phyloP scores from a whole-genome alignment of 1,284 basidiomycete genomes.

The Leccinum glutinopallens region DNA sequence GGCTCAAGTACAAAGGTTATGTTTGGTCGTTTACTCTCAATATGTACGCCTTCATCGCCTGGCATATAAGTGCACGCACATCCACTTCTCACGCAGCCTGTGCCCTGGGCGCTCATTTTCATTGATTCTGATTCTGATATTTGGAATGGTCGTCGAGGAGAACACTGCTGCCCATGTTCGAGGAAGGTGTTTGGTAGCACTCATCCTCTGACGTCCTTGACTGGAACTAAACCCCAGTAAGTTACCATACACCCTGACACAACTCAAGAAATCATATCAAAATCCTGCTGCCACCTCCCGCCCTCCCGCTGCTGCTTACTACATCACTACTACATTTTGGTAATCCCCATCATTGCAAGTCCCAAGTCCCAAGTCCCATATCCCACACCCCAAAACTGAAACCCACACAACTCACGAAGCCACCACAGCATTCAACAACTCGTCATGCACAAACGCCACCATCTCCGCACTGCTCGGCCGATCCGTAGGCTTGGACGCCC shows the following conservation, averaged over 20 bases:
- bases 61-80: neutral
- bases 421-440: slow-evolving; percentile 15
- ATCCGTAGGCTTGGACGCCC: slow-evolving; percentile 16
- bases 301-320: neutral
- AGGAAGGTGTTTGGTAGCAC: too few species aligned
- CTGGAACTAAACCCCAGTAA: too few species aligned
- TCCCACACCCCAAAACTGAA: neutral
- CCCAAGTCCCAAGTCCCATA: neutral
- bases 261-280: neutral
- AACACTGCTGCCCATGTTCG: too few species aligned
- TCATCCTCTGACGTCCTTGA: too few species aligned
- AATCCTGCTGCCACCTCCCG: neutral
- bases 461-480: slow-evolving; percentile 22
- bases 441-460: slow-evolving; percentile 21
- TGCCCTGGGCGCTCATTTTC: neutral
- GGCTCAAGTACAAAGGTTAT: neutral
- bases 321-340: too few species aligned
- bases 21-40: neutral
- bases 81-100: neutral
- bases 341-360: neutral
- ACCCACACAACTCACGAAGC: neutral
- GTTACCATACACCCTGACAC: neutral
- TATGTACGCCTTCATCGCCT: neutral
- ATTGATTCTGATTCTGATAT: too few species aligned
- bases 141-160: too few species aligned